phyloP scores from a whole-genome alignment of 306 rosid species.

The Gynostemma pentaphyllum region DNA sequence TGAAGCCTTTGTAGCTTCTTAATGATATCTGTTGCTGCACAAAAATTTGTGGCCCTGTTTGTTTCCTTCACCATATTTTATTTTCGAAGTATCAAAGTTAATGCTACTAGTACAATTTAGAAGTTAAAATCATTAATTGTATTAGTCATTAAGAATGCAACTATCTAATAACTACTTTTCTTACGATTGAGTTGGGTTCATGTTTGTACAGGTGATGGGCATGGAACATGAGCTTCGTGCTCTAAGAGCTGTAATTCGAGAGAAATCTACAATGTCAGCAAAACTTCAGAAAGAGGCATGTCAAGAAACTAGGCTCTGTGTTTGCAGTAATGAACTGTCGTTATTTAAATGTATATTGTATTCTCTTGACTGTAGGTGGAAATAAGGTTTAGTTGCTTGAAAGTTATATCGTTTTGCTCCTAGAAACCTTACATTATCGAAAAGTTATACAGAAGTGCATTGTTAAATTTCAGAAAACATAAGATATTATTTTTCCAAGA shows the following conservation, averaged over 20 bases:
- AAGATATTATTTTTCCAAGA: too few species aligned
- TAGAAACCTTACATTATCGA: too few species aligned
- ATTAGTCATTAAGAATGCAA: neutral
- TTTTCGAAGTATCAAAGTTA: neutral
- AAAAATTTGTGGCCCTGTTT: too few species aligned
- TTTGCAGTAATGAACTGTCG: neutral
- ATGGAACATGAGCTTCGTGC: conserved; percentile 91
- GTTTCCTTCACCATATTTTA: too few species aligned
- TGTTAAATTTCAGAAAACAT: too few species aligned
- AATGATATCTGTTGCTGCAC: too few species aligned
- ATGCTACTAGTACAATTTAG: neutral
- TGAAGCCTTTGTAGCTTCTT: too few species aligned
- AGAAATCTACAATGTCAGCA: conserved; percentile 58
- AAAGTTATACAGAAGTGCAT: too few species aligned
- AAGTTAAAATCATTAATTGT: neutral
- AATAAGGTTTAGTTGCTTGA: neutral
- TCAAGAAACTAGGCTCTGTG: neutral
- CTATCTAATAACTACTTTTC: neutral
- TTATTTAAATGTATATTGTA: neutral
- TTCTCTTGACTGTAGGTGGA: too few species aligned
- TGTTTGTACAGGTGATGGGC: conserved; percentile 60
- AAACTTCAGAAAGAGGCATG: conserved; percentile 92
- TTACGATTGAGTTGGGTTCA: conserved; percentile 6
- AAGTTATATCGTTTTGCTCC: too few species aligned
- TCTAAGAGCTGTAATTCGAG: conserved; percentile 76